Base-by-base conservation (phyloP, 768 basidiomycete species). In the Mycena vitilis region DNA sequence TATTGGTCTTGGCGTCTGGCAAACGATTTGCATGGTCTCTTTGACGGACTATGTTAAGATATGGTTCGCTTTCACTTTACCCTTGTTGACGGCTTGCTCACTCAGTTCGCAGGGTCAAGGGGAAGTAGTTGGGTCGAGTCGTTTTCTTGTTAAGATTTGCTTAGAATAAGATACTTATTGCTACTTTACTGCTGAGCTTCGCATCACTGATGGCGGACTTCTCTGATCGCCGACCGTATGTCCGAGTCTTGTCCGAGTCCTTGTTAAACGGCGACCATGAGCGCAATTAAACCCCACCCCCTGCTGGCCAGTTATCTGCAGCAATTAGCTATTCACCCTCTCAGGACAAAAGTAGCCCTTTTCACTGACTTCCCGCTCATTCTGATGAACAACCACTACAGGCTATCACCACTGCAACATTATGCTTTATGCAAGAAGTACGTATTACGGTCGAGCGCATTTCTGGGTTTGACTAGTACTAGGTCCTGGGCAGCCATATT, bases 11-110 rank as follows among this genome's bases (percentile, higher is more conserved):
- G 96, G 97, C 68, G 88, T 97, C 77, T 98, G 95, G 95, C 95
- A 98, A 81, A 98, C 95, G 9, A 86, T 98, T 73, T 99, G 98
- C 86, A 99, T 99, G 97, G 97, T 99, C 73, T 96, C 95, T 23
- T 92, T 98, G 71, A 96, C 96, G 22, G 96, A 98, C 81, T 96
- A 96, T 76, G 96, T 98, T 71, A 97, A 96, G 79, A 85, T 82
- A 64, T 95, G 94, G 92, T 92, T 70, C 42, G 86, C 75, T 61
- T 44, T 68, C 25, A 25, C 42, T 62, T 34, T 5, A 16, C 16
- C 44, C 22, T 53, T 15, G 13, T 37, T 11, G 12, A 54, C 12
- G 18, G 52, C 48, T 45, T 68, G 54, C 68, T 79, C 51, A 78
- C 37, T 18, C 52, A 47, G 36, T 63, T 47, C 70, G 59, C 74